phyloP scores from a whole-genome alignment of 768 basidiomycete species.

The Phaeotremella skinneri region DNA sequence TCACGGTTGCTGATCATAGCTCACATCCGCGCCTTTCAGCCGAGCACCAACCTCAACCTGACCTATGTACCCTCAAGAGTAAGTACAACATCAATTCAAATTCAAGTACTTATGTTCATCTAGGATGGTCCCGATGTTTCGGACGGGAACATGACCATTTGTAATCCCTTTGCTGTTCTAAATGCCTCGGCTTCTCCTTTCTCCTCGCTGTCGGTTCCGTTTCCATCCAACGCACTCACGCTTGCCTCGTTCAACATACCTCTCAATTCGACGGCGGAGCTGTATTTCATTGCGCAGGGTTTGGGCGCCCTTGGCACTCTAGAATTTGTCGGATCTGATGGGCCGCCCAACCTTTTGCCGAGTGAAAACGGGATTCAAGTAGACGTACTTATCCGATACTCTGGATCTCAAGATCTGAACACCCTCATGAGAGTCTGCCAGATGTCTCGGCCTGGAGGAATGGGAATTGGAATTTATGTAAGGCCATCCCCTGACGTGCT shows the following conservation, averaged over 20 bases:
- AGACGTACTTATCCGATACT: constrained; percentile 42
- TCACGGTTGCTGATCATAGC: constrained; percentile 1
- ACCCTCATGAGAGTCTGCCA: constrained; percentile 41
- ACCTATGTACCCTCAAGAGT: constrained; percentile 35
- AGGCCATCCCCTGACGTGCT: constrained; percentile 7
- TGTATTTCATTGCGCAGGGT: constrained; percentile 38
- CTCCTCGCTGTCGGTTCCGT: constrained; percentile 36
- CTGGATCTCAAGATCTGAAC: constrained; percentile 25
- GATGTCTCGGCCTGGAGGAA: constrained; percentile 28
- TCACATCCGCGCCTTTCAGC: constrained; percentile 7
- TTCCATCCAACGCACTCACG: constrained; percentile 28
- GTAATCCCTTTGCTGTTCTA: constrained; percentile 36
- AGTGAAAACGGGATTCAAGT: constrained; percentile 32
- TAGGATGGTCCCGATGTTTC: constrained; percentile 35
- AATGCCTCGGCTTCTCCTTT: constrained; percentile 32
- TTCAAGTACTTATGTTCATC: background rate
- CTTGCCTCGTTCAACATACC: constrained; percentile 40
- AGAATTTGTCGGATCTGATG: constrained; percentile 41
- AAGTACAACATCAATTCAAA: no score
- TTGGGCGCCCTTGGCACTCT: constrained; percentile 40
- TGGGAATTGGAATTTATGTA: constrained; percentile 48
- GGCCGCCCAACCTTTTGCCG: constrained; percentile 13
- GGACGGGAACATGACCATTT: constrained; percentile 37
- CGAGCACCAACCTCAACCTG: constrained; percentile 17
- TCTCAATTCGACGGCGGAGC: constrained; percentile 14